Percentiles rank a stretch among this genome's conserved stretches.
Evolutionary conservation across 176 grass and related monocot species (phyloP).

Genomic region (Musa beccarii): DNA sequence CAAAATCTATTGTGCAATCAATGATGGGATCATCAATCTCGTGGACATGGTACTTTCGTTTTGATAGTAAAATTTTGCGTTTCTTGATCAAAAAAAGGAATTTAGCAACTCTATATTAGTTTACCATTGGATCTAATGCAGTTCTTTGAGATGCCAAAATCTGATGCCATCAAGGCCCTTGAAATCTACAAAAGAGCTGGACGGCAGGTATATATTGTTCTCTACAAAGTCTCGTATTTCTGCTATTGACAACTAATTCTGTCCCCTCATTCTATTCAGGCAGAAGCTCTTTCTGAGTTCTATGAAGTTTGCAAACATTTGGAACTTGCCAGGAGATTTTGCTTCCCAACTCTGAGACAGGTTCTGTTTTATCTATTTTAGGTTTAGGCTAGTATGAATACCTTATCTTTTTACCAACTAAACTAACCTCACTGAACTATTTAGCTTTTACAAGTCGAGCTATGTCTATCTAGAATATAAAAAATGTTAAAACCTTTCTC

Average conservation of each 20-base stretch:
- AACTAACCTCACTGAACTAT: not conserved
- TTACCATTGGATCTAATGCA: constrained; percentile 28
- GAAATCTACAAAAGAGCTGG: constrained; percentile 86
- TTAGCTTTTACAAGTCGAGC: too few species aligned
- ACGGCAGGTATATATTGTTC: constrained; percentile 42
- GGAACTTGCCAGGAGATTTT: constrained; percentile 70
- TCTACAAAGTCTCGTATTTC: not conserved
- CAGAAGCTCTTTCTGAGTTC: constrained; percentile 14
- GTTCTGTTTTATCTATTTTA: constrained; percentile 17
- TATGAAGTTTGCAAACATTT: constrained; percentile 63
- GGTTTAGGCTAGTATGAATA: not conserved
- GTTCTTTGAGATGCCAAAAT: constrained; percentile 96
- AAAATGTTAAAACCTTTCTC: too few species aligned
- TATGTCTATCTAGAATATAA: too few species aligned
- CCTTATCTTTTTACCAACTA: not conserved
- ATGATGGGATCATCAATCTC: constrained; percentile 98
- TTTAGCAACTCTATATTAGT: not conserved
- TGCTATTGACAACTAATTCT: not conserved
- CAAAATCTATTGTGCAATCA: constrained; percentile 92
- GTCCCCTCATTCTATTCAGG: constrained; percentile 40
- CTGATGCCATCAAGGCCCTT: constrained; percentile 89
- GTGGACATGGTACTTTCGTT: constrained; percentile 64
- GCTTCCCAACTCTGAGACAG: constrained; percentile 80
- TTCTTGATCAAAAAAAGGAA: not conserved
- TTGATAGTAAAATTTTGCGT: not conserved